Evolutionary conservation across 192 early-diverging fungal genomes (phyloP).

Genomic region (Coemansia sp.): DNA sequence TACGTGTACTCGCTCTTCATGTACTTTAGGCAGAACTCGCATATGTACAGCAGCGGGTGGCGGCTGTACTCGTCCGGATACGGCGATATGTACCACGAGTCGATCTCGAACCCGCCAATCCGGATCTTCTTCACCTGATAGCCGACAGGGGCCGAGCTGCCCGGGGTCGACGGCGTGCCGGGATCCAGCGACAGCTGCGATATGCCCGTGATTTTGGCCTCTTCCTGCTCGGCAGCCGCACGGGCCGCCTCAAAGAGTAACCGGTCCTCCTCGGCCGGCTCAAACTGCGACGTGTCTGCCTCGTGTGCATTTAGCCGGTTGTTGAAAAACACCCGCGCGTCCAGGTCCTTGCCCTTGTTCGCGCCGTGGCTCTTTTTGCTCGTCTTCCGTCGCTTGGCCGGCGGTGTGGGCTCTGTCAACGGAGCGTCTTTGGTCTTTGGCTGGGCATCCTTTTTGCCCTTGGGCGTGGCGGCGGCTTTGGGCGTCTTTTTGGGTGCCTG

Average conservation of each 20-base stretch:
- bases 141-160: constrained; percentile 14
- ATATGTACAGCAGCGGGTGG: constrained; percentile 74
- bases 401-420: not conserved
- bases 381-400: constrained; percentile 31
- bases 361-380: constrained; percentile 6
- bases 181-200: not conserved
- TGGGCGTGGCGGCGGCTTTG: not conserved
- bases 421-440: not conserved
- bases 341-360: not conserved
- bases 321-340: constrained; percentile 34
- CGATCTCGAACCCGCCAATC: constrained; percentile 78
- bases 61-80: constrained; percentile 96
- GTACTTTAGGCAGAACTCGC: constrained; percentile 97
- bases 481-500: too few species aligned
- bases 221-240: constrained; percentile 28
- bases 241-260: constrained; percentile 53
- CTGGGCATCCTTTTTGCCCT: not conserved
- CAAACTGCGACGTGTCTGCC: constrained; percentile 53
- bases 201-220: constrained; percentile 6
- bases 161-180: constrained; percentile 30
- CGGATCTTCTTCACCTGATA: constrained; percentile 59
- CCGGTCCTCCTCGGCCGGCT: constrained; percentile 55
- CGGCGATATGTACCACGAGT: constrained; percentile 93
- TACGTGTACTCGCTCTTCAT: constrained; percentile 88
- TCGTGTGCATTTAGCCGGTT: constrained; percentile 51